A percentile compares a stretch with the other conserved stretches of the same genome.
Conservation (phyloP, 768 basidiomycete species). For the Coprinopsis cinerea region DNA sequence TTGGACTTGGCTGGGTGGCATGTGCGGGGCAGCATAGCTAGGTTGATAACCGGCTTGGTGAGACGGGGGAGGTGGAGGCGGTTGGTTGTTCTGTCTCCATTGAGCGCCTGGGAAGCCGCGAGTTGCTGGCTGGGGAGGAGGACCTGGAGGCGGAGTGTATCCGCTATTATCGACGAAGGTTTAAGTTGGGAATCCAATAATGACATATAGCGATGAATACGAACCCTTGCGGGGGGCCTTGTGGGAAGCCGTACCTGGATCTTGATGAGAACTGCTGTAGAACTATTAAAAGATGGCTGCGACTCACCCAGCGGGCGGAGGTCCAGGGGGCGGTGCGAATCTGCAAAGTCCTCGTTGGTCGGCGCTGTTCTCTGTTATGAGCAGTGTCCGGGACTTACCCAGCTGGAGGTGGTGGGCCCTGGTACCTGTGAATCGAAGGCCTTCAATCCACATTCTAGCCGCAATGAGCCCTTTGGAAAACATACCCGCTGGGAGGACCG, state of each 20-base stretch:
- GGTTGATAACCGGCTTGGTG: conserved; percentile 17
- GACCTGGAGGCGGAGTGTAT: conserved; percentile 11
- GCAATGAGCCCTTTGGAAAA: not conserved
- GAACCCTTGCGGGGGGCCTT: not conserved
- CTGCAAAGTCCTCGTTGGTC: not conserved
- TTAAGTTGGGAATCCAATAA: no score
- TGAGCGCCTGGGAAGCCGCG: conserved; percentile 13
- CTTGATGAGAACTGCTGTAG: not conserved
- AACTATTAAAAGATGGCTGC: not conserved
- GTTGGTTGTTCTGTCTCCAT: conserved; percentile 14
- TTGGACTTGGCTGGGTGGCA: conserved; percentile 53
- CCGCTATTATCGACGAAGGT: no score
- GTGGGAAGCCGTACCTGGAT: not conserved
- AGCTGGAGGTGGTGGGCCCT: not conserved
- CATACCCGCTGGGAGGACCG: conserved; percentile 22
- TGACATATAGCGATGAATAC: not conserved
- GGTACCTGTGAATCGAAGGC: not conserved
- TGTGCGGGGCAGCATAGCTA: conserved; percentile 37
- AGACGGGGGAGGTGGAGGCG: conserved; percentile 16
- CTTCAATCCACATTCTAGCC: conserved; percentile 7
- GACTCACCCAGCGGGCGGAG: conserved; percentile 17
- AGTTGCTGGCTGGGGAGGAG: conserved; percentile 18
- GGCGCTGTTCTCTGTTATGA: not conserved
- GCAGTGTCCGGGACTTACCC: conserved; percentile 7
- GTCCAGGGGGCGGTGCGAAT: conserved; percentile 11